Evolutionary conservation across 257 asterid species (phyloP).

Genomic region (Catharanthus roseus): DNA sequence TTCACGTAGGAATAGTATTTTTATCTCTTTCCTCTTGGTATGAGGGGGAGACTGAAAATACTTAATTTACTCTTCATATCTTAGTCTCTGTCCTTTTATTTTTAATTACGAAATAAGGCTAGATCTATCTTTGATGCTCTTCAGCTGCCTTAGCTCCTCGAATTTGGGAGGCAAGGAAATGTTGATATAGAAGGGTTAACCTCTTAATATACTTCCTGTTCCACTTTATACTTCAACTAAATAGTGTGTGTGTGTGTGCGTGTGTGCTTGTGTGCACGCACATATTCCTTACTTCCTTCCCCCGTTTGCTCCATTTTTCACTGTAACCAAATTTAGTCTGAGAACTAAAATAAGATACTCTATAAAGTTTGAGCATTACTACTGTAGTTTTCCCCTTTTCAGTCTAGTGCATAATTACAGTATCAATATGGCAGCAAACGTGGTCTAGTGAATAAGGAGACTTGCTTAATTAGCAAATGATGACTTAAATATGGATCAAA

Average conservation of each 20-base stretch:
- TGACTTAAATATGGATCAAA: not conserved
- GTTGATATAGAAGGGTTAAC: not conserved
- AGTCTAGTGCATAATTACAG: not conserved
- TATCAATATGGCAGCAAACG: not conserved
- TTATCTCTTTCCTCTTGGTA: not conserved
- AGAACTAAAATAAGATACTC: not conserved
- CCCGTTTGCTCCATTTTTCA: not conserved
- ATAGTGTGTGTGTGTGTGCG: too few relatives aligned
- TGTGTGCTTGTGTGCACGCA: too few relatives aligned
- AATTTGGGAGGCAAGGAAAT: not conserved
- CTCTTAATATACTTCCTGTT: not conserved
- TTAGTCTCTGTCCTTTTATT: not conserved
- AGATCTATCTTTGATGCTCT: not conserved
- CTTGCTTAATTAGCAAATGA: not conserved
- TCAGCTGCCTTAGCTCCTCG: not conserved
- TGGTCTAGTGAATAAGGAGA: not conserved
- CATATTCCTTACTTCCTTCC: not conserved
- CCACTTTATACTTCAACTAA: not conserved
- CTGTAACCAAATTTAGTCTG: not conserved
- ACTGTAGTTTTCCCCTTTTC: not conserved
- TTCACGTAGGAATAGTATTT: not conserved
- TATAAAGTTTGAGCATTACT: not conserved
- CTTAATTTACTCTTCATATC: too few relatives aligned
- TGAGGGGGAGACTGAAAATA: not conserved
- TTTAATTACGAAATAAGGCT: not conserved